Evolutionary conservation across 257 asterid genomes (phyloP).

Genomic region (Fraxinus quadrangulata): DNA sequence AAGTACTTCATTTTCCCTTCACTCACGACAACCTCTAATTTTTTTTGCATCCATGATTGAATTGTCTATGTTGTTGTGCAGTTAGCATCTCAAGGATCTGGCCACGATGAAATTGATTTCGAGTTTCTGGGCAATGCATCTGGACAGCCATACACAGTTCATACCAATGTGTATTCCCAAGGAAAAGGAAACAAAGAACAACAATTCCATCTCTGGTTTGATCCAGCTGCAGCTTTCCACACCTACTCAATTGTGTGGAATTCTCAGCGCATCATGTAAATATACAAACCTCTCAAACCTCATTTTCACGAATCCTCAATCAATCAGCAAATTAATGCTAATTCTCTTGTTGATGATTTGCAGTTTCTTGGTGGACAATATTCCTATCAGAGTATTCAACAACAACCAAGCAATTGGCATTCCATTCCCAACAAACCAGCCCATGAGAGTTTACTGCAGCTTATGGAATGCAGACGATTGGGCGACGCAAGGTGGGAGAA

Average conservation of each 20-base stretch:
- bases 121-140: constrained; percentile 39
- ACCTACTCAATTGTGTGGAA: constrained; percentile 40
- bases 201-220: constrained; percentile 42
- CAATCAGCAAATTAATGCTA: neutral
- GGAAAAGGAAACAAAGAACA: constrained; percentile 42
- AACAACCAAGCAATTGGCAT: constrained; percentile 31
- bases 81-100: constrained; percentile 25
- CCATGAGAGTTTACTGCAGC: constrained; percentile 44
- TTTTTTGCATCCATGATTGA: neutral
- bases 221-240: constrained; percentile 33
- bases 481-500: constrained; percentile 55
- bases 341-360: neutral
- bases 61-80: neutral
- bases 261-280: constrained; percentile 36
- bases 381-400: constrained; percentile 41
- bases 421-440: constrained; percentile 38
- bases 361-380: constrained; percentile 47
- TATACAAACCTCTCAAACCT: neutral
- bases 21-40: neutral
- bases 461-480: constrained; percentile 52
- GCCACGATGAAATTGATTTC: constrained; percentile 35
- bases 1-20: neutral
- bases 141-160: constrained; percentile 38
- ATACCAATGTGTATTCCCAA: constrained; percentile 34
- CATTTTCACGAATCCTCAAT: neutral